These are phyloP conservation scores for Avicennia marina DNA, from an alignment of 257 asterid genomes.

Conservation along the genomic window DNA sequence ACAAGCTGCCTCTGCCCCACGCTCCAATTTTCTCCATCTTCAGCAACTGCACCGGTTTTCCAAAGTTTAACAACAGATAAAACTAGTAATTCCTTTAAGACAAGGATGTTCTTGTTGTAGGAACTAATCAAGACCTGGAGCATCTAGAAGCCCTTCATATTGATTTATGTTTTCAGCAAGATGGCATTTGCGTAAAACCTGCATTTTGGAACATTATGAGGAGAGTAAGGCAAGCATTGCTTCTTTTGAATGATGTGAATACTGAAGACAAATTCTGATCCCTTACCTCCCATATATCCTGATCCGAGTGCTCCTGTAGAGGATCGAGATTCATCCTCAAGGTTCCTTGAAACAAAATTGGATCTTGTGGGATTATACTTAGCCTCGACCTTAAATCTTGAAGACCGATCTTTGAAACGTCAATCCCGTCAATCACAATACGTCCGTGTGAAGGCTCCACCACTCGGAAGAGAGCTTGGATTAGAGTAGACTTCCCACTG, in stretches of 20 bases:
- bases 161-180: slow-evolving; percentile 51
- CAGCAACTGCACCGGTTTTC: slow-evolving; percentile 49
- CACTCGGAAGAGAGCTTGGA: slow-evolving; percentile 79
- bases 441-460: slow-evolving; percentile 68
- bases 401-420: slow-evolving; percentile 59
- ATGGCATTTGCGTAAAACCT: slow-evolving; percentile 73
- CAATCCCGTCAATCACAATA: slow-evolving; percentile 56
- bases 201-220: background rate
- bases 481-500: slow-evolving; percentile 81
- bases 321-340: slow-evolving; percentile 77
- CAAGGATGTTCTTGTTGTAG: background rate
- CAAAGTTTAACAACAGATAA: background rate
- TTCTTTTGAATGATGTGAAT: background rate
- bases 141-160: slow-evolving; percentile 63
- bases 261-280: background rate
- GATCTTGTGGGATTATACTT: slow-evolving; percentile 87
- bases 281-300: slow-evolving; percentile 70
- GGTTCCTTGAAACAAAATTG: slow-evolving; percentile 73
- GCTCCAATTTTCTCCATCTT: slow-evolving; percentile 92
- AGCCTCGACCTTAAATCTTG: slow-evolving; percentile 68
- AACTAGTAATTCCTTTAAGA: background rate
- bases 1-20: slow-evolving; percentile 80
- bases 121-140: slow-evolving; percentile 45
- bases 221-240: background rate
- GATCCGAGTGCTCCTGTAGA: slow-evolving; percentile 51